Percentiles rank a stretch among this genome's conserved stretches.
Conservation (phyloP, 345 rosid genomes). For the Linum lewisii region DNA sequence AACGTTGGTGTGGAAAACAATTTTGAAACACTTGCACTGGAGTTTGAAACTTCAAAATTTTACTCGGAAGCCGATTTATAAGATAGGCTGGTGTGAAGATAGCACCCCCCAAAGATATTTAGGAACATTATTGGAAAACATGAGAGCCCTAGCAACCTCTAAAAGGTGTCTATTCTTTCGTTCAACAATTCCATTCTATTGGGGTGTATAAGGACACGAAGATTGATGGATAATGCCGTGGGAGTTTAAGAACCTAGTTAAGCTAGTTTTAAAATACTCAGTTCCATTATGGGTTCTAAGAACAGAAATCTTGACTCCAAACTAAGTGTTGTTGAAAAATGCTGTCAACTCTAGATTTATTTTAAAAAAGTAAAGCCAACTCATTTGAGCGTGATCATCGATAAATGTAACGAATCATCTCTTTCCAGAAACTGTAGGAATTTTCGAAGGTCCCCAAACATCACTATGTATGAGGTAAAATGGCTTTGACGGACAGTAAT, state of each 20-base stretch:
- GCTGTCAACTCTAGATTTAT: not conserved
- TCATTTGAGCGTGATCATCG: not conserved
- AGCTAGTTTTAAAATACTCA: not conserved
- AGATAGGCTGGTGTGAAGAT: not conserved
- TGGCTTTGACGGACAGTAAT: too few species aligned
- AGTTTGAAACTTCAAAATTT: not conserved
- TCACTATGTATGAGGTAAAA: not conserved
- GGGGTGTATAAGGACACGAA: not conserved
- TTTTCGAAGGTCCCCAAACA: not conserved
- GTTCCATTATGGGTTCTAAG: not conserved
- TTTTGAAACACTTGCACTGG: not conserved
- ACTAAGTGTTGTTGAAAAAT: too few species aligned
- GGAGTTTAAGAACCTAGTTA: not conserved
- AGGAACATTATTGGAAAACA: not conserved
- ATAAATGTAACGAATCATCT: not conserved
- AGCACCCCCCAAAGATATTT: not conserved
- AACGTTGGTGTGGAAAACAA: too few species aligned
- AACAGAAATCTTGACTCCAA: not conserved
- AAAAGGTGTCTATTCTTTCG: not conserved
- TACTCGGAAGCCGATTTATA: not conserved
- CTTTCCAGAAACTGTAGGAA: not conserved
- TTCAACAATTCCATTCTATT: not conserved
- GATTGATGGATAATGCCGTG: not conserved
- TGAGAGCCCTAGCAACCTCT: not conserved
- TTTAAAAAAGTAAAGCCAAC: not conserved